These are phyloP conservation scores for Naganishia antarctica DNA, from an alignment of 768 basidiomycete genomes.

Conservation along the genomic window DNA sequence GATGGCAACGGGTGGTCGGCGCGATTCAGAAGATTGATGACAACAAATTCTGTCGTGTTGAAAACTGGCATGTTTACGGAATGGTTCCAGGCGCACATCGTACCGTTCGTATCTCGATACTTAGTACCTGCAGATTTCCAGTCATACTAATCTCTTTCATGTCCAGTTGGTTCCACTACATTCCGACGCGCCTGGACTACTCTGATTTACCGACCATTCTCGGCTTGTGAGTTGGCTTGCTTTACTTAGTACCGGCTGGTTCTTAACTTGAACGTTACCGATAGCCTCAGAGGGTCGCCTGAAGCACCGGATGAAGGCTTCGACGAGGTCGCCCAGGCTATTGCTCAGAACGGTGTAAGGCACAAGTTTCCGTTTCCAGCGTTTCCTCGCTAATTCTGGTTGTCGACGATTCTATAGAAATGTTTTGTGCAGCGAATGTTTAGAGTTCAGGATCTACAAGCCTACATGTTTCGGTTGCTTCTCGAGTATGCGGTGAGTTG, in stretches of 20 bases:
- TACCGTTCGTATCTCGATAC: slow-evolving; percentile 39
- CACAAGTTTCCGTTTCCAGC: neutral
- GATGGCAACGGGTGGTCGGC: slow-evolving; percentile 20
- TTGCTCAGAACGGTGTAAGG: slow-evolving; percentile 49
- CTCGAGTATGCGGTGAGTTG: slow-evolving; percentile 48
- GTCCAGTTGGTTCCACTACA: slow-evolving; percentile 49
- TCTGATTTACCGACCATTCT: slow-evolving; percentile 48
- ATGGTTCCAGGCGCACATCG: slow-evolving; percentile 49
- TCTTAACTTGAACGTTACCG: slow-evolving; percentile 1
- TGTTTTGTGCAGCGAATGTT: slow-evolving; percentile 48
- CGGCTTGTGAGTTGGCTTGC: slow-evolving; percentile 47
- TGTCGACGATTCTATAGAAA: slow-evolving; percentile 20
- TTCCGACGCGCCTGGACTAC: slow-evolving; percentile 48
- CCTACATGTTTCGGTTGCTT: slow-evolving; percentile 50
- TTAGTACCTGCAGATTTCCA: neutral
- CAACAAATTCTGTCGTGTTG: slow-evolving; percentile 50
- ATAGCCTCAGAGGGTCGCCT: slow-evolving; percentile 46
- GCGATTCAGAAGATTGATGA: slow-evolving; percentile 43
- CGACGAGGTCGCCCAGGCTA: slow-evolving; percentile 49
- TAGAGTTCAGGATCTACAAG: slow-evolving; percentile 47
- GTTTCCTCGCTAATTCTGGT: neutral
- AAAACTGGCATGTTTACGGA: slow-evolving; percentile 51
- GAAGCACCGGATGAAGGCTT: slow-evolving; percentile 48
- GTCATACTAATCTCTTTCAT: slow-evolving; percentile 1
- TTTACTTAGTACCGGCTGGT: neutral